Evolutionary conservation across 257 asterid species (phyloP).

Genomic region (Plectranthus barbatus): DNA sequence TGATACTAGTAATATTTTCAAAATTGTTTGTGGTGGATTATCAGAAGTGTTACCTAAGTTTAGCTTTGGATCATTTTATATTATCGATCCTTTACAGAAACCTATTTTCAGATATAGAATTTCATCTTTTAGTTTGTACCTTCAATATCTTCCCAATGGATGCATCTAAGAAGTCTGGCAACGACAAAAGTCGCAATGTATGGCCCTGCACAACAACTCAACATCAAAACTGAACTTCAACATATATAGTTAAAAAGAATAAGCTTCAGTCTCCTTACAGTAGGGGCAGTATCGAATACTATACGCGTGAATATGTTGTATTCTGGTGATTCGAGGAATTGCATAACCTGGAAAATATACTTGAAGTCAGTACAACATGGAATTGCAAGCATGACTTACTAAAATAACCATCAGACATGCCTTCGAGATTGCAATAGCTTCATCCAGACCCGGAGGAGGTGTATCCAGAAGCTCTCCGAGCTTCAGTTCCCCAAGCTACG

Average conservation of each 20-base stretch:
- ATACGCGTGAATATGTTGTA: constrained; percentile 93
- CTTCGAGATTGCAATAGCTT: constrained; percentile 98
- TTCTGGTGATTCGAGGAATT: constrained; percentile 83
- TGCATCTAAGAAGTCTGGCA: constrained; percentile 95
- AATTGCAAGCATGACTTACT: too few relatives aligned
- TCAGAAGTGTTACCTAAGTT: not conserved
- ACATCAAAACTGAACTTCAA: constrained; percentile 14
- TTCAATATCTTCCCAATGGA: constrained; percentile 94
- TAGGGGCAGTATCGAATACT: constrained; percentile 97
- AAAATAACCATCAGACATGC: constrained; percentile 32
- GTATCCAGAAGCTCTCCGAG: constrained; percentile 98
- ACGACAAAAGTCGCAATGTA: constrained; percentile 76
- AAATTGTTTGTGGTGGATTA: not conserved
- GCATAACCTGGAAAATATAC: constrained; percentile 68
- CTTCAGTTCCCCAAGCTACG: constrained; percentile 90
- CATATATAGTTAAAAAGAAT: not conserved
- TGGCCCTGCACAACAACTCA: constrained; percentile 63
- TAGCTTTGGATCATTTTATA: not conserved
- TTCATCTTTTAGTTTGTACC: constrained; percentile 70
- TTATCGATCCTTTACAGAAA: not conserved
- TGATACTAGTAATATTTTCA: too few relatives aligned
- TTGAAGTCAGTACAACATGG: constrained; percentile 23
- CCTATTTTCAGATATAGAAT: not conserved
- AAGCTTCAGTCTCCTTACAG: constrained; percentile 47
- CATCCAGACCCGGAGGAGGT: constrained; percentile 98